These are phyloP conservation scores for Scedosporium apiospermum DNA, from an alignment of 2,329 filamentous ascomycete genomes.

Conservation along the genomic window DNA sequence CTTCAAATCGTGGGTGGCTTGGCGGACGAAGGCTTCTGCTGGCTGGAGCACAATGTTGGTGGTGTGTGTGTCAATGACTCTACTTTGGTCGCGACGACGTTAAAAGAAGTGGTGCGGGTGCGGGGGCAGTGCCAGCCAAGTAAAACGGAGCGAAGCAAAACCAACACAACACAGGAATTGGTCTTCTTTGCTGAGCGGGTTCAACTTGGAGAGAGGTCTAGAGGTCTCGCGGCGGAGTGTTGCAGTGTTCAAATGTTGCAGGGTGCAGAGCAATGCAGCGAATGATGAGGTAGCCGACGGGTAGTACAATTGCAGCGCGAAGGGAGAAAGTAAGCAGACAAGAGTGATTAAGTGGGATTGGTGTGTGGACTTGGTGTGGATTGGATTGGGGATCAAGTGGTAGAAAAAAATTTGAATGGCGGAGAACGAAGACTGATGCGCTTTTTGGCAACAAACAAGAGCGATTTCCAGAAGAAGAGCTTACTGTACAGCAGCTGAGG, in stretches of 20 bases:
- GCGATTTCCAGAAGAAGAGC: neutral
- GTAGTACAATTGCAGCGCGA: neutral
- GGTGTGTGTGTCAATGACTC: neutral
- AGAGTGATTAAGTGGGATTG: neutral
- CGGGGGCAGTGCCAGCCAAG: neutral
- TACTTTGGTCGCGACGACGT: neutral
- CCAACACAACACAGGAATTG: neutral
- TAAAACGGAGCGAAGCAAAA: neutral
- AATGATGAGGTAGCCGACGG: neutral
- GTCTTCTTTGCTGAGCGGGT: neutral
- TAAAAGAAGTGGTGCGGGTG: neutral
- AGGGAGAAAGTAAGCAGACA: neutral
- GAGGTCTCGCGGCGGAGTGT: neutral
- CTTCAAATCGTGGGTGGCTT: neutral
- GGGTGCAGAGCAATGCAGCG: neutral
- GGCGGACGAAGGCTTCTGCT: no score
- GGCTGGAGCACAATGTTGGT: neutral
- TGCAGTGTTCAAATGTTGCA: neutral
- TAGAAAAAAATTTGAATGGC: neutral
- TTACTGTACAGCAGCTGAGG: neutral
- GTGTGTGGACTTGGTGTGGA: neutral
- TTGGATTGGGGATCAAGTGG: neutral
- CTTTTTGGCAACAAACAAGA: neutral
- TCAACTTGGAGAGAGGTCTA: neutral
- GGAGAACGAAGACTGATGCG: neutral